Evolutionary conservation across 441 rosid species (phyloP), one percentile per base, ranked within the genome.

Genomic region (Gossypium gossypioides): DNA sequence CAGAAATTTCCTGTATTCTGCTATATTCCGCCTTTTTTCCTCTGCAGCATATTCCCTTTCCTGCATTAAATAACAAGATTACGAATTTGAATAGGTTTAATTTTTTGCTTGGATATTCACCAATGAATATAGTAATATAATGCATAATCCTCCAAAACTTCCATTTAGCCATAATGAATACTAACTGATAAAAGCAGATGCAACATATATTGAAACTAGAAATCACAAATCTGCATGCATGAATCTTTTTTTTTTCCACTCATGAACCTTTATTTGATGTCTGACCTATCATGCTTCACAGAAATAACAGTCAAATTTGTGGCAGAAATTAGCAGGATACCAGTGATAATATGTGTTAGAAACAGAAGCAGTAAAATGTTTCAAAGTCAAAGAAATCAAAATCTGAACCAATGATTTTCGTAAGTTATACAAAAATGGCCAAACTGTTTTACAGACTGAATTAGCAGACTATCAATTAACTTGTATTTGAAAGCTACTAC

Each of bases 11-110:
- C 86, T 85, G 72, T 81, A 92, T 73, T 89, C 97, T n/a, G 91
- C 81, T 79, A 87, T 76, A 74, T 85, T 81, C 61, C 67, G 81
- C 76, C 81, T 86, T 72, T 84, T 97, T 51, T 86, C 96, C 82
- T 90, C 99, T 10, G 86, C 91, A 68, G 95, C 97, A 80, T 81
- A 89, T 82, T 91, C 95, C 84, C 81, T 91, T 86, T 95, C 98
- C 98, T 94, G 84, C 75, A 83, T 59, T 75, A 54, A 34, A 54
- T 8, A 52, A 22, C 22, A 80, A 55, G 16, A 74, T 69, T 34
- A 12, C 10, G 18, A 16, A 56, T 66, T 29, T 10, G 12, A 60
- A 73, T 27, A 29, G 9, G 29, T 58, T 42, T 2, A 0, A 6
- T 48, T 25, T 15, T 68, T 51, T 68, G 18, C 15, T 51, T 29